A percentile compares a stretch with the other conserved stretches of the same genome.
Conservation (phyloP, 2,329 filamentous ascomycete species). For the Pseudonectria foliicola region DNA sequence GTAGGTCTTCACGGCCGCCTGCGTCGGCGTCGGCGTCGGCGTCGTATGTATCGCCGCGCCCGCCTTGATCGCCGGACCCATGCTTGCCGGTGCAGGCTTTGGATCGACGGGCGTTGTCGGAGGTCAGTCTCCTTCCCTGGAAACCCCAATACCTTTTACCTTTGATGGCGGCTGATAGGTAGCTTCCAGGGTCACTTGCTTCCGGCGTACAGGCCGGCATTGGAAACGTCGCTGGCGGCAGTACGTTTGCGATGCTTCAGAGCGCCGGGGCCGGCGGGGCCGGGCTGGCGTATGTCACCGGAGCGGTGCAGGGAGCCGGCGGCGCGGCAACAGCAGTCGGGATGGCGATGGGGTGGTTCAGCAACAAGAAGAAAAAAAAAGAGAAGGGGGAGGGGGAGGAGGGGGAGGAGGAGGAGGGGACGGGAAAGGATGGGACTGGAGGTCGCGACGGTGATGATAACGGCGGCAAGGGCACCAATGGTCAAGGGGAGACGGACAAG, state of each 20-base stretch:
- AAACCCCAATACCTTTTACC: too few relatives aligned
- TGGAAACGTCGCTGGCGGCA: slow-evolving; percentile 18
- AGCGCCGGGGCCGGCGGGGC: slow-evolving; percentile 25
- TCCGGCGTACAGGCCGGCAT: slow-evolving; percentile 19
- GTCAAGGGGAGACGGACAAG: too few relatives aligned
- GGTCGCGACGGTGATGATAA: too few relatives aligned
- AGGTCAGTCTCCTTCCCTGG: too few relatives aligned
- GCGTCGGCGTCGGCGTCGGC: slow-evolving; percentile 1
- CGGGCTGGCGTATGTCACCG: slow-evolving; percentile 15
- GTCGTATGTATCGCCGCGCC: slow-evolving; percentile 3
- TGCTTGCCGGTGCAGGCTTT: slow-evolving; percentile 6
- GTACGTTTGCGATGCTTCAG: slow-evolving; percentile 24
- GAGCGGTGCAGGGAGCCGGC: slow-evolving; percentile 10
- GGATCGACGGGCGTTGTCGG: slow-evolving; percentile 5
- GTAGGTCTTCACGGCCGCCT: not conserved
- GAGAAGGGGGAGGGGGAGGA: not conserved
- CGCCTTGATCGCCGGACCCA: slow-evolving; percentile 2
- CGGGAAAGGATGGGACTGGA: too few relatives aligned
- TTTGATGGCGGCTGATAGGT: not conserved
- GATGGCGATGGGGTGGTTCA: not conserved
- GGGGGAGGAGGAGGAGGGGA: too few relatives aligned
- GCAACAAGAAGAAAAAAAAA: not conserved
- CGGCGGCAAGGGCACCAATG: too few relatives aligned
- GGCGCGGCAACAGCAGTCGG: not conserved
- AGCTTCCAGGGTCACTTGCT: slow-evolving; percentile 17